phyloP scores from a whole-genome alignment of 1,139 yeast genomes.

The Diutina neorugosa region DNA sequence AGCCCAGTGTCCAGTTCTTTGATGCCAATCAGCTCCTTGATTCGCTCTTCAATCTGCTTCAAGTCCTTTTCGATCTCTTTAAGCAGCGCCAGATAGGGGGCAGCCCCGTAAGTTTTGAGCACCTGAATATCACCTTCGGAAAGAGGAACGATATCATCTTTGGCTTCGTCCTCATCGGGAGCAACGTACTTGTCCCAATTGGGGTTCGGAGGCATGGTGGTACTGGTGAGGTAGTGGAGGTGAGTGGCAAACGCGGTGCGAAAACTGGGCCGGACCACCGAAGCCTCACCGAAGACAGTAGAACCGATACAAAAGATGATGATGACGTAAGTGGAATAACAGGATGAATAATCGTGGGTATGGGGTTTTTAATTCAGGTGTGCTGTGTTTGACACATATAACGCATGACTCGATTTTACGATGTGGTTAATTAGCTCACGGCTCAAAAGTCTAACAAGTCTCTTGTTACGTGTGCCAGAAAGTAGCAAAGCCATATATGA shows the following conservation, averaged over 20 bases:
- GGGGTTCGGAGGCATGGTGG: slow-evolving; percentile 65
- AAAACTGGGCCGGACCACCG: background rate
- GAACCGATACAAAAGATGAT: background rate
- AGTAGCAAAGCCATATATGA: no score
- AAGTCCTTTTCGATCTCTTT: slow-evolving; percentile 79
- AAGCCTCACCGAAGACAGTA: background rate
- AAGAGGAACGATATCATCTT: slow-evolving; percentile 74
- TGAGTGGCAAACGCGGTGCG: background rate
- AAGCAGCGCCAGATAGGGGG: slow-evolving; percentile 79
- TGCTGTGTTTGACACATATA: no score
- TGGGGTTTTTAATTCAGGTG: no score
- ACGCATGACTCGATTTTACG: no score
- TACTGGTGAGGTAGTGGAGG: background rate
- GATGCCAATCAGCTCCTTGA: slow-evolving; percentile 87
- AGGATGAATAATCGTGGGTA: no score
- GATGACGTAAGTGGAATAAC: background rate
- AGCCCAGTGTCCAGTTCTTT: slow-evolving; percentile 94
- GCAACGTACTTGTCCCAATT: slow-evolving; percentile 97
- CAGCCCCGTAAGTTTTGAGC: slow-evolving; percentile 91
- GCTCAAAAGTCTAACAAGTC: no score
- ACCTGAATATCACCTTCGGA: slow-evolving; percentile 97
- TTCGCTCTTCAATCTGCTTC: slow-evolving; percentile 68
- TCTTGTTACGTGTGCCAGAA: no score
- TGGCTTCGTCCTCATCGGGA: slow-evolving; percentile 53
- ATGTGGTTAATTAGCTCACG: no score